phyloP scores from a whole-genome alignment of 257 asterid species.

The Cruciata laevipes region DNA sequence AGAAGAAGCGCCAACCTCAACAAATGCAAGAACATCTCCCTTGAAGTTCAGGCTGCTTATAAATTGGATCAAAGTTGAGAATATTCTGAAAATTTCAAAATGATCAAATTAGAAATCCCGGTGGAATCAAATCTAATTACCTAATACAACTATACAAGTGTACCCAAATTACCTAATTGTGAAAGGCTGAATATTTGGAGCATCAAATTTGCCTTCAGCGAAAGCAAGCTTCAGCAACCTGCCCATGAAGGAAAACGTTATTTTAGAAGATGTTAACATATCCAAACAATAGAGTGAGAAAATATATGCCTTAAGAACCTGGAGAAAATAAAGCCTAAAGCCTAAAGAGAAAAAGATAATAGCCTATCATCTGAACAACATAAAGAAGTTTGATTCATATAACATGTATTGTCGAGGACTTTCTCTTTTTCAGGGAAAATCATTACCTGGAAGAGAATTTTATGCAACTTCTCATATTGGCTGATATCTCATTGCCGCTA shows the following conservation, averaged over 20 bases:
- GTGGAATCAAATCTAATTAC: not conserved
- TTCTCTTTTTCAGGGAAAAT: slow-evolving; percentile 3
- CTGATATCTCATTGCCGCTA: slow-evolving; percentile 26
- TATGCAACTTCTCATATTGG: slow-evolving; percentile 31
- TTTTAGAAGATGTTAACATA: slow-evolving; percentile 7
- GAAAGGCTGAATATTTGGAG: slow-evolving; percentile 26
- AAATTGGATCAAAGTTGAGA: slow-evolving; percentile 40
- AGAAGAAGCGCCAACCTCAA: slow-evolving; percentile 37
- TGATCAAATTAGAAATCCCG: slow-evolving; percentile 5
- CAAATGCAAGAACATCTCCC: slow-evolving; percentile 42
- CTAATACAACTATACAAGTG: not conserved
- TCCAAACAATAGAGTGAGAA: not conserved
- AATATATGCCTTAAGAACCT: not conserved
- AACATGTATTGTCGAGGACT: not conserved
- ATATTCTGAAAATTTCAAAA: slow-evolving; percentile 40
- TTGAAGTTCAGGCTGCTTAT: slow-evolving; percentile 41
- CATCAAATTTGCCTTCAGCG: slow-evolving; percentile 23
- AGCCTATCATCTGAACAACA: not conserved
- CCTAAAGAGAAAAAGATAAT: not conserved
- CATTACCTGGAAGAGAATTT: slow-evolving; percentile 50
- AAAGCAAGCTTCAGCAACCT: slow-evolving; percentile 53
- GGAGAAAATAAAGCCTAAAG: not conserved
- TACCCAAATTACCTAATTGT: slow-evolving; percentile 36
- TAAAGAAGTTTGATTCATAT: not conserved
- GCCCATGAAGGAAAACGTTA: slow-evolving; percentile 17